Evolutionary conservation across 306 rosid genomes (phyloP), one percentile per base, ranked within the genome.

Genomic region (Myrica gale): DNA sequence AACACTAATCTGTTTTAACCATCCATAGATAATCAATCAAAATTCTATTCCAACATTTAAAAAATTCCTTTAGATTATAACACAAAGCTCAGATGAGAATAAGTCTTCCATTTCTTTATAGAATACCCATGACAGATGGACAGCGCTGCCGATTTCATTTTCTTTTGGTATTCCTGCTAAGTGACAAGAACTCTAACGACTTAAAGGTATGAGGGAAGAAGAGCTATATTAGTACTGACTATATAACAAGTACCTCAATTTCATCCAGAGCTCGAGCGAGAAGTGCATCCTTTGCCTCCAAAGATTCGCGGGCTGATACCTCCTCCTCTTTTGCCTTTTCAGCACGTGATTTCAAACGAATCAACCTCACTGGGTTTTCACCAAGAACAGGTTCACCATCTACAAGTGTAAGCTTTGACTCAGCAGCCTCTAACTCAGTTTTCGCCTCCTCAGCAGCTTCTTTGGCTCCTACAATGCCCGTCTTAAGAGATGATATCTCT

Each of bases 321-420:
- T 82, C 96, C 74, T 89, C 98, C 85, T 88, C 97, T 86, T 83
- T 87, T 12, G 91, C 82, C 82, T 92, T 96, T 76, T 89, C 98
- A 69, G 92, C 89, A 68, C 75, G 84, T 19, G 83, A 87, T 83
- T 90, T 92, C 88, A 96, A 85, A 46, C 96, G 96, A 87, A 82
- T 96, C 88, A 90, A 61, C 75, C 87, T 87, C 63, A 60, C 82
- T 32, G 98, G 99, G 78, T 89, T 96, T 55, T 96, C 99, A 23
- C 99, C 99, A 77, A 90, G 77, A 84, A 96, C 96, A 76, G 99
- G 98, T 78, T 96, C 99, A 58, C 97, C 91, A 78, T 96, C 99
- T 77, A 90, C 93, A 21, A 96, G 87, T 69, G 96, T 52, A 23
- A 96, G 97, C 86, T 87, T 90, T 51, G 93, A 89, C 88, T 92